Conservation (phyloP, 2,329 filamentous ascomycete species). For the Ceratocystis diversiconidia region DNA sequence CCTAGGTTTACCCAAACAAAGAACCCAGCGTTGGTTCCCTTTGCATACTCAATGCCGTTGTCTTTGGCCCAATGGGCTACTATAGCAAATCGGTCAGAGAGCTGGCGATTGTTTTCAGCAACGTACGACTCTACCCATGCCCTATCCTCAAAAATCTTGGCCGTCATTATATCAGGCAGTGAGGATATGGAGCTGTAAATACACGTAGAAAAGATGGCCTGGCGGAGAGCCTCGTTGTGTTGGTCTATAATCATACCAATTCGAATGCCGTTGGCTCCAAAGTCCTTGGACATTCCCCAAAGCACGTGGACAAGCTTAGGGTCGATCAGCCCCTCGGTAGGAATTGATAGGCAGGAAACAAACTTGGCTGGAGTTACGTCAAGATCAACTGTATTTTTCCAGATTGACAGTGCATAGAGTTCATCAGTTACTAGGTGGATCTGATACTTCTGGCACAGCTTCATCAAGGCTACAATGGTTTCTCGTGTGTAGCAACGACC, state of each 20-base stretch:
- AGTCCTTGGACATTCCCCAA: slow-evolving; percentile 37
- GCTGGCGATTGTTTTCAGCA: slow-evolving; percentile 28
- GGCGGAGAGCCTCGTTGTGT: slow-evolving; percentile 28
- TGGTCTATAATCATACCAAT: slow-evolving; percentile 38
- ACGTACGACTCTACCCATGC: slow-evolving; percentile 33
- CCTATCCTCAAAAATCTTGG: slow-evolving; percentile 32
- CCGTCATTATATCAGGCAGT: slow-evolving; percentile 29
- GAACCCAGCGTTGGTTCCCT: slow-evolving; percentile 38
- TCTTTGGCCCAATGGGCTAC: slow-evolving; percentile 27
- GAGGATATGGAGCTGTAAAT: slow-evolving; percentile 34
- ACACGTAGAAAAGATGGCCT: slow-evolving; percentile 26
- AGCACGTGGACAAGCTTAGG: slow-evolving; percentile 37
- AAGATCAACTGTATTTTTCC: slow-evolving; percentile 27
- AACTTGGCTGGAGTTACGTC: slow-evolving; percentile 26
- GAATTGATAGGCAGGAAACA: slow-evolving; percentile 33
- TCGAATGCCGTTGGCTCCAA: slow-evolving; percentile 42
- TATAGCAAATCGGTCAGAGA: slow-evolving; percentile 29
- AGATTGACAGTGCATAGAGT: slow-evolving; percentile 39
- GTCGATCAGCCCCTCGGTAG: slow-evolving; percentile 33
- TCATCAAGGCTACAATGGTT: slow-evolving; percentile 30
- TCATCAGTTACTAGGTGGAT: slow-evolving; percentile 40
- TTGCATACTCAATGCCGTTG: slow-evolving; percentile 32
- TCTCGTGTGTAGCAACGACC: slow-evolving; percentile 33
- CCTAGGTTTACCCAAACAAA: slow-evolving; percentile 41
- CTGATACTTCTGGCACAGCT: slow-evolving; percentile 33